A percentile compares a stretch with the other conserved stretches of the same genome.
These are phyloP conservation scores for Phytophthora brassicae DNA, from an alignment of 352 stramenopile species.

Conservation along the genomic window DNA sequence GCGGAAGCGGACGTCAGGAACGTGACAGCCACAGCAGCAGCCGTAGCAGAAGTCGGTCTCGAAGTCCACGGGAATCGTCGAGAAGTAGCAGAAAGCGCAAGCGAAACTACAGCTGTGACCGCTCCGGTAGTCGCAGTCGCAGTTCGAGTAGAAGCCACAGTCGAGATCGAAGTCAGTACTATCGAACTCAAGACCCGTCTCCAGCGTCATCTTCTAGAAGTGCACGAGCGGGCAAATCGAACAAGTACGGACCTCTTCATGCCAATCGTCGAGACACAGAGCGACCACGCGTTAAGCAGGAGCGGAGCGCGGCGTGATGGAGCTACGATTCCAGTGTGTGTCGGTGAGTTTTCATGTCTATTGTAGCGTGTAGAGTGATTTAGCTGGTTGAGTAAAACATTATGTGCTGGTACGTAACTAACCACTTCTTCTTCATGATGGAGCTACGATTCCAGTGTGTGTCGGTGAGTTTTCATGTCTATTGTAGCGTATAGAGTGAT, in stretches of 20 bases:
- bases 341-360: conserved; percentile 11
- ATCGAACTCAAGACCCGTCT: conserved; percentile 27
- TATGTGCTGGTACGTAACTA: conserved; percentile 3
- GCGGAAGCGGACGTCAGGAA: conserved; percentile 14
- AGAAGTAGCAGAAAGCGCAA: conserved; percentile 42
- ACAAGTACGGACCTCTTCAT: conserved; percentile 16
- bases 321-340: background rate
- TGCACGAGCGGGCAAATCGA: conserved; percentile 13
- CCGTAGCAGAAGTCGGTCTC: conserved; percentile 38
- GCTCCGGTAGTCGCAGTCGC: conserved; percentile 41
- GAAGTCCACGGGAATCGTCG: conserved; percentile 32
- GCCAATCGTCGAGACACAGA: conserved; percentile 21
- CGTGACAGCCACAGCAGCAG: conserved; percentile 41
- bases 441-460: background rate
- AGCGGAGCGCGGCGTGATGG: conserved; percentile 31
- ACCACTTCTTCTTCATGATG: conserved; percentile 17
- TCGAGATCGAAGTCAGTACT: conserved; percentile 31
- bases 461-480: conserved; percentile 10
- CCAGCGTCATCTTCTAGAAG: conserved; percentile 19
- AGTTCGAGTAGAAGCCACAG: conserved; percentile 52
- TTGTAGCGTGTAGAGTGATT: background rate
- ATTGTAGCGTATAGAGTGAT: background rate
- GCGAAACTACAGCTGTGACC: conserved; percentile 34
- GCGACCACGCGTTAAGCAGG: conserved; percentile 33
- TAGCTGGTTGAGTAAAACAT: conserved; percentile 19